phyloP scores from a whole-genome alignment of 2,329 filamentous ascomycete species.

The Cadophora sp. region DNA sequence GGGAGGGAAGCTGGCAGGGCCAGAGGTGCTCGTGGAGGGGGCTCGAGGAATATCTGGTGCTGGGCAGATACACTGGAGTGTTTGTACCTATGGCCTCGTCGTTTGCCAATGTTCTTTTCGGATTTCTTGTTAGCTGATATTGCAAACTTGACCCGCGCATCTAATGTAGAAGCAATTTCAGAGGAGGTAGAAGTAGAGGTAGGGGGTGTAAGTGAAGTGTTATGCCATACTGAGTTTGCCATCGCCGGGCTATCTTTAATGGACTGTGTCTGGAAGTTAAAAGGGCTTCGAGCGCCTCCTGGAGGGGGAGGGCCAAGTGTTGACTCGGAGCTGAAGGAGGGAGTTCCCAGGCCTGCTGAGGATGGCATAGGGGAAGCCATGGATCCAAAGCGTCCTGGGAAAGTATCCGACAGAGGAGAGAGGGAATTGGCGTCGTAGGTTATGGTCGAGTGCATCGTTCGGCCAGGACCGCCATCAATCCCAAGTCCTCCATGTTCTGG shows the following conservation, averaged over 20 bases:
- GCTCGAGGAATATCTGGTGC: constrained; percentile 96
- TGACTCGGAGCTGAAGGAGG: constrained; percentile 37
- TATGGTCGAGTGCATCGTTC: constrained; percentile 41
- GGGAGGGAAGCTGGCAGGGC: constrained; percentile 91
- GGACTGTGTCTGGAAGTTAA: constrained; percentile 91
- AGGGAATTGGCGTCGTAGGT: constrained; percentile 53
- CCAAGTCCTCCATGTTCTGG: constrained; percentile 38
- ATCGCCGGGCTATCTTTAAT: constrained; percentile 73
- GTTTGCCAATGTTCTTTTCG: constrained; percentile 81
- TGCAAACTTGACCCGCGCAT: constrained; percentile 15
- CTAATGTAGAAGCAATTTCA: constrained; percentile 4
- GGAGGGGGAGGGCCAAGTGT: constrained; percentile 44
- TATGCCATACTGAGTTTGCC: constrained; percentile 69
- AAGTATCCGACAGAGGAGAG: constrained; percentile 52
- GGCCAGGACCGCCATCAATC: constrained; percentile 30
- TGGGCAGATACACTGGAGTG: constrained; percentile 88
- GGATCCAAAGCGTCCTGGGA: constrained; percentile 44
- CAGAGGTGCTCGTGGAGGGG: constrained; percentile 82
- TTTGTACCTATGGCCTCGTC: constrained; percentile 96
- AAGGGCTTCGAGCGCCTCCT: constrained; percentile 66
- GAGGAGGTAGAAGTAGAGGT: not conserved
- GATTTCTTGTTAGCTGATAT: constrained; percentile 36
- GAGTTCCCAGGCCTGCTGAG: constrained; percentile 33
- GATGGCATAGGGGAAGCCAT: constrained; percentile 45
- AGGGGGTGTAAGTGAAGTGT: constrained; percentile 4